Evolutionary conservation across 2,329 filamentous ascomycete species (phyloP).

Genomic region (Talaromyces sp.): DNA sequence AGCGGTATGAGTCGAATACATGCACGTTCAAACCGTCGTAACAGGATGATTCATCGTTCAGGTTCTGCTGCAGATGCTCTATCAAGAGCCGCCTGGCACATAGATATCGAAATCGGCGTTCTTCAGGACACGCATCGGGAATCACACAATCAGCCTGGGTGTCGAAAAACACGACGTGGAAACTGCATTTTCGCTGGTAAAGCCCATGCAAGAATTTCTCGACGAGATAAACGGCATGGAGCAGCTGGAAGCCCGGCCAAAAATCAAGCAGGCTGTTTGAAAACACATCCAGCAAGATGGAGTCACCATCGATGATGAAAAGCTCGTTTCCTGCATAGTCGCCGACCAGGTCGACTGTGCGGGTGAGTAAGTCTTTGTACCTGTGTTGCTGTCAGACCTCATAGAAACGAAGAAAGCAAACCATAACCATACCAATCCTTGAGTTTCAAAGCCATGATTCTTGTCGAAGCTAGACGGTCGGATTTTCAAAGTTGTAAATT

Average conservation of each 20-base stretch:
- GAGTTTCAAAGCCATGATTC: neutral
- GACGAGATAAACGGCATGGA: slow-evolving; percentile 10
- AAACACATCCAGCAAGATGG: slow-evolving; percentile 12
- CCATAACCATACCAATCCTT: neutral
- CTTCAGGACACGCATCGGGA: neutral
- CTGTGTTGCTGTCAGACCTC: neutral
- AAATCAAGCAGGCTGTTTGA: slow-evolving; percentile 12
- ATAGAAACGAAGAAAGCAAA: neutral
- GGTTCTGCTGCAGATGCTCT: neutral
- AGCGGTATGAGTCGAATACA: neutral
- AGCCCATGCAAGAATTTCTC: slow-evolving; percentile 11
- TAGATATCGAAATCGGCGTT: neutral
- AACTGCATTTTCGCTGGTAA: slow-evolving; percentile 9
- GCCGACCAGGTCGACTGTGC: slow-evolving; percentile 12
- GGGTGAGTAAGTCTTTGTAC: slow-evolving; percentile 10
- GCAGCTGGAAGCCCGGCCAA: slow-evolving; percentile 10
- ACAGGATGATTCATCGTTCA: neutral
- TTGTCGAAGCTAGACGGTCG: neutral
- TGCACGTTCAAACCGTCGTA: neutral
- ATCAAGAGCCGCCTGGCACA: neutral
- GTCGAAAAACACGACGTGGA: slow-evolving; percentile 14
- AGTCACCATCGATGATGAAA: slow-evolving; percentile 14
- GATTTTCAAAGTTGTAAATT: neutral
- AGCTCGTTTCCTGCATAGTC: slow-evolving; percentile 13
- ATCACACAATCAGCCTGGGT: slow-evolving; percentile 5